A percentile compares a stretch with the other conserved stretches of the same genome.
These are phyloP conservation scores for Macrolepiota dolichaula DNA, from an alignment of 768 basidiomycete genomes.

Conservation along the genomic window DNA sequence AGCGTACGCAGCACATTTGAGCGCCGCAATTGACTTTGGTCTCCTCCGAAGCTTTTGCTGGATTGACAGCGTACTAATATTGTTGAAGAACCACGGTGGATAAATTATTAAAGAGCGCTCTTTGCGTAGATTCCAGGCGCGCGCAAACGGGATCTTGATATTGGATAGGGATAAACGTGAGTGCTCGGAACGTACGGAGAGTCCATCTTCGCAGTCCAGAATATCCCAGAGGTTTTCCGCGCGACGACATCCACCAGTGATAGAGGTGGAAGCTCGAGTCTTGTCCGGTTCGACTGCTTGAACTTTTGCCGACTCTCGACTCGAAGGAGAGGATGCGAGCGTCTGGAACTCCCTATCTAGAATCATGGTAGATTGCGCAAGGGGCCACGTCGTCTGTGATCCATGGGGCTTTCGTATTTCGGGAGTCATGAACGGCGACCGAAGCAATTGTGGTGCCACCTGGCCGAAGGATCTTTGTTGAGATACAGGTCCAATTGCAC, in stretches of 20 bases:
- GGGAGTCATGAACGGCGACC: constrained; percentile 2
- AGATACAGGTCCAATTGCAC: not conserved
- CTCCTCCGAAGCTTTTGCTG: constrained; percentile 39
- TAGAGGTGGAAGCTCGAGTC: not conserved
- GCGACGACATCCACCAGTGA: constrained; percentile 20
- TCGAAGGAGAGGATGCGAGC: not conserved
- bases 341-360: not conserved
- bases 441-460: constrained; percentile 9
- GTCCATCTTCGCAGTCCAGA: constrained; percentile 33
- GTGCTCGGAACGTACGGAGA: constrained; percentile 8
- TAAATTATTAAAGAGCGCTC: constrained; percentile 30
- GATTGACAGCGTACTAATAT: constrained; percentile 28
- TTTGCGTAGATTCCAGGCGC: constrained; percentile 35
- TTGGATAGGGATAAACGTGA: constrained; percentile 17
- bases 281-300: not conserved
- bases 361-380: not conserved
- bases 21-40: constrained; percentile 22
- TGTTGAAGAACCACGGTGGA: constrained; percentile 24
- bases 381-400: not conserved
- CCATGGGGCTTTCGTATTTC: constrained; percentile 6
- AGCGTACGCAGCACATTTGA: constrained; percentile 25
- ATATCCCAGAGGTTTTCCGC: constrained; percentile 39
- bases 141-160: constrained; percentile 21
- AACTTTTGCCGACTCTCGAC: not conserved
- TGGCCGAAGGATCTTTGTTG: not conserved